Conservation (phyloP, 2,329 filamentous ascomycete species). For the Epichloe hybrida region DNA sequence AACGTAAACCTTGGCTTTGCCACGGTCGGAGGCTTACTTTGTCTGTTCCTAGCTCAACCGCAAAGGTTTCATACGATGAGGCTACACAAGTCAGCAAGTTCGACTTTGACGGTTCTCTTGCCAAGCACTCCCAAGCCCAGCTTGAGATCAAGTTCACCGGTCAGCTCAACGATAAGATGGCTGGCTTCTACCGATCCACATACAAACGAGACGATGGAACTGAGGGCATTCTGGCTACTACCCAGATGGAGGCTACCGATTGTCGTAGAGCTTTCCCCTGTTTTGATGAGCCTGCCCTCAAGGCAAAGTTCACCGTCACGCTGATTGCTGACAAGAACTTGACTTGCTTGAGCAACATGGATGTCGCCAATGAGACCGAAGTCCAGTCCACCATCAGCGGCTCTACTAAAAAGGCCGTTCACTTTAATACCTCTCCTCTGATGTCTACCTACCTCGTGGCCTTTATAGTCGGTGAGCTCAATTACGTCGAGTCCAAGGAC, state of each 20-base stretch:
- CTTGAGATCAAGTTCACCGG: slow-evolving; percentile 53
- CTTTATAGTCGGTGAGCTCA: slow-evolving; percentile 87
- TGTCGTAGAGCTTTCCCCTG: slow-evolving; percentile 87
- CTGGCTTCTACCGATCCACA: slow-evolving; percentile 90
- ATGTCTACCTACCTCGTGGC: slow-evolving; percentile 96
- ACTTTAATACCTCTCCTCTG: slow-evolving; percentile 78
- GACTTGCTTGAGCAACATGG: slow-evolving; percentile 95
- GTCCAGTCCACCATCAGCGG: slow-evolving; percentile 24
- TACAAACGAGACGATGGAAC: slow-evolving; percentile 74
- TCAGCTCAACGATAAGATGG: slow-evolving; percentile 84
- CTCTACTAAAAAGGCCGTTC: slow-evolving; percentile 60
- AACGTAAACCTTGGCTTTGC: too few relatives aligned
- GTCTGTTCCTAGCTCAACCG: slow-evolving; percentile 8
- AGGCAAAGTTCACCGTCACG: slow-evolving; percentile 84
- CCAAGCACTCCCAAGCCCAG: slow-evolving; percentile 63
- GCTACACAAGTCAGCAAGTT: slow-evolving; percentile 72
- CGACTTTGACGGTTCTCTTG: slow-evolving; percentile 58
- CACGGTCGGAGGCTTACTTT: not conserved
- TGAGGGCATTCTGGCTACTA: slow-evolving; percentile 72
- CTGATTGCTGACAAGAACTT: slow-evolving; percentile 80
- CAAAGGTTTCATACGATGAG: slow-evolving; percentile 57
- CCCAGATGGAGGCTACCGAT: slow-evolving; percentile 95
- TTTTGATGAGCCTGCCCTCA: slow-evolving; percentile 90
- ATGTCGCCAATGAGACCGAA: slow-evolving; percentile 67
- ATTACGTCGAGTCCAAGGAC: slow-evolving; percentile 80